Evolutionary conservation across 768 basidiomycete species (phyloP), one percentile per base, ranked within the genome.

Genomic region (Chalciporus pseudorubinellus): DNA sequence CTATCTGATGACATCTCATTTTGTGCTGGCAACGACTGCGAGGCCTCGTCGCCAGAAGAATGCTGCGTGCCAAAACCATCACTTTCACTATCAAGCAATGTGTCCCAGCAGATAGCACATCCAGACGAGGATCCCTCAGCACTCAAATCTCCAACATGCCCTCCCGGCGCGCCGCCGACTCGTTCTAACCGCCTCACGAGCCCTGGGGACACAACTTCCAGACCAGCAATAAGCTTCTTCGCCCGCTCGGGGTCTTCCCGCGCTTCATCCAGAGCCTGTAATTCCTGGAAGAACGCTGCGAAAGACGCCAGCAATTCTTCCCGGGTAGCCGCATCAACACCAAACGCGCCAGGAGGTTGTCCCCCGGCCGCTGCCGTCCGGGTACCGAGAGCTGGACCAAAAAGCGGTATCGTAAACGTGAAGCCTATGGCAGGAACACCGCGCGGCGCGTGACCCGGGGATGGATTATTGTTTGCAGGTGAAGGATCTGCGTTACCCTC

Each of bases 71-170:
- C 54, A 33, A 57, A 72, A 8, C 60, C 63, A 33, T 68, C 79
- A 64, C 51, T 78, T 73, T 60, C 73, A 58, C 58, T 59, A 41
- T 79, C 75, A 47, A 90, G 66, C 18, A 89, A 60, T 28, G 71
- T 72, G 58, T 90, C 88, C 86, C 85, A 89, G 63, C 88, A 91
- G 40, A 90, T 80, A 2, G 88, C 86, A 61, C 88, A 90, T 11
- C 70, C 72, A 13, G 80, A 76, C 2, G 70, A 55, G 39, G 61
- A 20, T 39, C 50, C 61, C 53, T 77, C 77, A 0, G 73, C 66
- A 19, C 60, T 71, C 7, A 60, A 59, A 12, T 61, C 64, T 16
- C 59, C 72, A 13, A 45, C 42, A 6, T 69, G 69, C 0, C 62
- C 69, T 8, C 73, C 72, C 0, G 65, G 69, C 12, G 70, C 69